A percentile compares a stretch with the other conserved stretches of the same genome.
phyloP scores from a whole-genome alignment of 2,329 filamentous ascomycete genomes.

The Lecanicillium sp. region DNA sequence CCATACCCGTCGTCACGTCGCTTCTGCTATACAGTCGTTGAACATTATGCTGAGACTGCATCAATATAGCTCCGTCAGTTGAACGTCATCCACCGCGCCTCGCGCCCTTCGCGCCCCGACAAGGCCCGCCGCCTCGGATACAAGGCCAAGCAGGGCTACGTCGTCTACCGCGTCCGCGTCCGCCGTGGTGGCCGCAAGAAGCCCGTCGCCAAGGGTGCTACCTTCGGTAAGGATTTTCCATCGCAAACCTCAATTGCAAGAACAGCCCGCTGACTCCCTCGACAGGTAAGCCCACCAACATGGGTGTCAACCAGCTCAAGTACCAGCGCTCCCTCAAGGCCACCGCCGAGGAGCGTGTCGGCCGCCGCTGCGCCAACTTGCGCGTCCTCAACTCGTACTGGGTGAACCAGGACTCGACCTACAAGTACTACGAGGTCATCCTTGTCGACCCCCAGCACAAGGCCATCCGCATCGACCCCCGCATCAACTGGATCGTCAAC shows the following conservation, averaged over 20 bases:
- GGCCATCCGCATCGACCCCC: constrained; percentile 96
- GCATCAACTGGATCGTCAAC: constrained; percentile 99
- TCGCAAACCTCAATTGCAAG: constrained; percentile 1
- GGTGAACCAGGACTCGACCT: constrained; percentile 99
- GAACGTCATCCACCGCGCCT: constrained; percentile 99
- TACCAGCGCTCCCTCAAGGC: constrained; percentile 98
- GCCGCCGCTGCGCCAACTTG: constrained; percentile 97
- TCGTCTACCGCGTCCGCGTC: constrained; percentile 99
- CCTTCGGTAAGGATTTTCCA: constrained; percentile 69
- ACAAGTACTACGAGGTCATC: constrained; percentile 99
- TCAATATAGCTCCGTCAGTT: constrained; percentile 99
- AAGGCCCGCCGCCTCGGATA: constrained; percentile 99
- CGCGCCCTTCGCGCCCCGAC: constrained; percentile 95
- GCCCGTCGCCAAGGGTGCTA: constrained; percentile 95
- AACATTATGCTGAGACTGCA: constrained; percentile 99
- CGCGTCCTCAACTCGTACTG: constrained; percentile 99
- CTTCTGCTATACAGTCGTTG: constrained; percentile 94
- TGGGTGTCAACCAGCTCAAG: constrained; percentile 99
- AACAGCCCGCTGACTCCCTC: neutral
- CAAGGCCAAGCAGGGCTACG: constrained; percentile 99
- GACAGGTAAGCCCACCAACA: constrained; percentile 99
- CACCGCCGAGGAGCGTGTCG: constrained; percentile 99
- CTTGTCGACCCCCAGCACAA: constrained; percentile 99
- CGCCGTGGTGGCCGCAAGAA: constrained; percentile 98
- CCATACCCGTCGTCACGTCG: neutral